Evolutionary conservation across 192 early-diverging fungal species (phyloP), one percentile per base, ranked within the genome.

Genomic region (Obelidium mucronatum): DNA sequence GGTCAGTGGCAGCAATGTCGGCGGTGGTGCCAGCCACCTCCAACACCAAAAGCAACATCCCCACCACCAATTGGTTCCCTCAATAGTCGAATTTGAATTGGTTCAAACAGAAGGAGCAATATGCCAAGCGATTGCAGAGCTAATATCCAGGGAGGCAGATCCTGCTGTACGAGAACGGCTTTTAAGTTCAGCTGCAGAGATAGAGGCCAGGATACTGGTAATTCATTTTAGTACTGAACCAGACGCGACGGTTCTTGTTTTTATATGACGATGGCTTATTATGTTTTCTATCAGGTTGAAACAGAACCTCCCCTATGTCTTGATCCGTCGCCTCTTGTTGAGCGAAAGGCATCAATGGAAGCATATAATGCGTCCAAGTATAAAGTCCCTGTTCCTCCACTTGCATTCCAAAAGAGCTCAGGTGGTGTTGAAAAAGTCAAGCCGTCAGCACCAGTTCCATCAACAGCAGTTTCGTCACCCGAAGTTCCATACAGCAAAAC

Each of bases 251-350:
- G 51, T 15, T n/a, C n/a, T 52, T n/a, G 51, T 15, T 52, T n/a
- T n/a, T n/a, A n/a, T n/a, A n/a, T n/a, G n/a, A n/a, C n/a, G n/a
- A n/a, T n/a, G n/a, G n/a, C n/a, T n/a, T n/a, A n/a, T n/a, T n/a
- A n/a, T n/a, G n/a, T n/a, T n/a, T n/a, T n/a, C n/a, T n/a, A n/a
- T n/a, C n/a, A n/a, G n/a, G 72, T 58, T 15, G 72, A 33, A 28
- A 74, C 72, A 11, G 59, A 74, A 26, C 58, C 60, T 28, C 1
- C 15, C 28, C 52, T 74, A 3, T 3, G 22, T 48, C 72, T 74
- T 30, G 72, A 74, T 58, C 72, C 72, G 36, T 28, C 13, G 26
- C 72, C 72, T 28, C 35, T 17, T 5, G 72, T 74, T 13, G 72
- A 60, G 26, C 26, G 24, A 33, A 17, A 33, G 26, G 72, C 17